A percentile compares a stretch with the other conserved stretches of the same genome.
These are phyloP conservation scores for Vitis rotundifolia DNA, from an alignment of 164 flowering plant genomes.

Conservation along the genomic window DNA sequence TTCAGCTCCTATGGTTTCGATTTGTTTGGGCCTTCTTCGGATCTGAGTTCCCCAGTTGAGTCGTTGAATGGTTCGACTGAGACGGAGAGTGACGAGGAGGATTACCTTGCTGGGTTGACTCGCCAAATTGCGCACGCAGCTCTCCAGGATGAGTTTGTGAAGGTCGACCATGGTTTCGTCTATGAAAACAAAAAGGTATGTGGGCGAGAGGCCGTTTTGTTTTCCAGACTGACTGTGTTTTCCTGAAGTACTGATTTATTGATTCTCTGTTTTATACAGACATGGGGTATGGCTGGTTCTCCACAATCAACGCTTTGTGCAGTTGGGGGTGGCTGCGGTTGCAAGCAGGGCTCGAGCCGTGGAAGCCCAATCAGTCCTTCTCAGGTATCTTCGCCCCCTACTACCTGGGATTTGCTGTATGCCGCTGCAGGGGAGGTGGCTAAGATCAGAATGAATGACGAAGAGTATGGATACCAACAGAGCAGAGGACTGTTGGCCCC, in stretches of 20 bases:
- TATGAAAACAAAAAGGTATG: constrained; percentile 38
- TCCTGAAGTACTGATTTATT: background rate
- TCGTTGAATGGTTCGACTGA: constrained; percentile 48
- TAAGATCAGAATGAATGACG: constrained; percentile 46
- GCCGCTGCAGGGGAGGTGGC: constrained; percentile 73
- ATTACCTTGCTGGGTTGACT: constrained; percentile 41
- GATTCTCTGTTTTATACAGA: constrained; percentile 22
- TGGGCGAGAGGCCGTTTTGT: background rate
- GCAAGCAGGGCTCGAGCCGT: constrained; percentile 40
- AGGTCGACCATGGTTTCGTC: background rate
- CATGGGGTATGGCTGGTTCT: constrained; percentile 44
- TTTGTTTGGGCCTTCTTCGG: constrained; percentile 26
- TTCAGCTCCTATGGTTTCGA: constrained; percentile 25
- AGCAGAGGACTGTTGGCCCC: constrained; percentile 36
- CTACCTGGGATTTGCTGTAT: constrained; percentile 56
- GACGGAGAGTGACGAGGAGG: constrained; percentile 65
- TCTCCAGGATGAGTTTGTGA: constrained; percentile 28
- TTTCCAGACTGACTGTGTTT: background rate
- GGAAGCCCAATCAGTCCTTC: constrained; percentile 54
- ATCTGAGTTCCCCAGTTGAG: constrained; percentile 51
- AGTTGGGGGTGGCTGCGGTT: constrained; percentile 39
- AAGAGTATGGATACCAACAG: constrained; percentile 10
- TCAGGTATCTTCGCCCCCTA: constrained; percentile 39
- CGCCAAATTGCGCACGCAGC: constrained; percentile 42
- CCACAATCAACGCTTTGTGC: constrained; percentile 71